Conservation (phyloP, 1,139 yeast species). For the Taphrina pruni region DNA sequence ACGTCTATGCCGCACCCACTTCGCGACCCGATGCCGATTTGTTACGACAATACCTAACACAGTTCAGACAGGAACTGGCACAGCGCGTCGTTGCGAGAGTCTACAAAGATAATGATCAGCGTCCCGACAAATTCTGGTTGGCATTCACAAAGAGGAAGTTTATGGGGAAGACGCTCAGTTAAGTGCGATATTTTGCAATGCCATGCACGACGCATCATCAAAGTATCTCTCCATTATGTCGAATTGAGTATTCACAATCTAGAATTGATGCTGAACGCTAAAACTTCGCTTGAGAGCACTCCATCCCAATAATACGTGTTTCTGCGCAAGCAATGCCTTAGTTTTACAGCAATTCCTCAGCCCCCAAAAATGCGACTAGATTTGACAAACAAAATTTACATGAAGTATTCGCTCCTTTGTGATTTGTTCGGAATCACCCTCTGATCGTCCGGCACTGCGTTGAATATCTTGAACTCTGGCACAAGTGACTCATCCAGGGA, state of each 20-base stretch:
- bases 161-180: slow-evolving; percentile 75
- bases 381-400: slow-evolving; percentile 51
- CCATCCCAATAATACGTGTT: neutral
- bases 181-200: neutral
- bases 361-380: slow-evolving; percentile 7
- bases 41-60: slow-evolving; percentile 79
- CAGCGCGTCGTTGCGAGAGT: slow-evolving; percentile 76
- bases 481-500: slow-evolving; percentile 78
- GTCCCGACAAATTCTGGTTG: slow-evolving; percentile 73
- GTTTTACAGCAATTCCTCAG: neutral
- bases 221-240: neutral
- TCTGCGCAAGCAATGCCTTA: slow-evolving; percentile 9
- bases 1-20: slow-evolving; percentile 76
- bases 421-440: slow-evolving; percentile 73
- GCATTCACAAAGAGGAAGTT: slow-evolving; percentile 93
- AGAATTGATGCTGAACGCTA: slow-evolving; percentile 6
- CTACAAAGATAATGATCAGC: slow-evolving; percentile 60
- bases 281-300: neutral
- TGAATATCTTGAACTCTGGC: slow-evolving; percentile 90
- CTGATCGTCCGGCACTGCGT: slow-evolving; percentile 95
- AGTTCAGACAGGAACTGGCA: slow-evolving; percentile 93
- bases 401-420: slow-evolving; percentile 83
- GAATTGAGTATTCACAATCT: neutral
- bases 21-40: slow-evolving; percentile 76
- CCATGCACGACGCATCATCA: too few species aligned